Evolutionary conservation across 352 stramenopile genomes (phyloP).

Genomic region (Pelagophyceae sp.): DNA sequence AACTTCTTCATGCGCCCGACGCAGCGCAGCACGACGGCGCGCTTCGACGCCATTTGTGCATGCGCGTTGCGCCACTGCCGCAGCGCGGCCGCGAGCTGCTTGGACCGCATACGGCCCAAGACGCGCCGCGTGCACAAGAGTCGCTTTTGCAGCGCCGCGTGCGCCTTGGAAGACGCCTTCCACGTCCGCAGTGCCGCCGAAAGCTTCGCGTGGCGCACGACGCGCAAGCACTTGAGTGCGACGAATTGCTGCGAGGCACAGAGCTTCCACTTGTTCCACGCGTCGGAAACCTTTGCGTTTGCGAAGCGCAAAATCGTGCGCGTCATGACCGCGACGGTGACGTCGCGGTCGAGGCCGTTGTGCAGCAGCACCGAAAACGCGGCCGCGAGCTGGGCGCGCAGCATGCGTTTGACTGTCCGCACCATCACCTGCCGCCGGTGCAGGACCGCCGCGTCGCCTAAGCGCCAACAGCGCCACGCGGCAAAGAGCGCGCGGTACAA

Average conservation of each 20-base stretch:
- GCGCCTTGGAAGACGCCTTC: no score
- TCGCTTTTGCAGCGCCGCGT: no score
- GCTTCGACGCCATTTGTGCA: not conserved
- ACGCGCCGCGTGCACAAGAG: not conserved
- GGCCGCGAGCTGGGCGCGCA: not conserved
- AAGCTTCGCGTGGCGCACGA: conserved; percentile 1
- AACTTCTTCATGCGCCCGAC: not conserved
- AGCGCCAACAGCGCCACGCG: no score
- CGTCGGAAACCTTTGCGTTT: no score
- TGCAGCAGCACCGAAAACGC: no score
- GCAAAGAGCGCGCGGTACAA: no score
- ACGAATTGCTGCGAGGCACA: not conserved
- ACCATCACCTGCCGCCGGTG: not conserved
- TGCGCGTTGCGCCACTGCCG: not conserved
- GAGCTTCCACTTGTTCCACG: not conserved
- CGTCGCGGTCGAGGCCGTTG: no score
- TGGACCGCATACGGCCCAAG: not conserved
- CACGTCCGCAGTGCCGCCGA: no score
- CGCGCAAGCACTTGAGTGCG: not conserved
- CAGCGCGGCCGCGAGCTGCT: not conserved
- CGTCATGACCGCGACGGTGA: no score
- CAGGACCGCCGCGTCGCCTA: not conserved
- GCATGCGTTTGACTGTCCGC: not conserved
- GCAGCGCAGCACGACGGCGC: not conserved
- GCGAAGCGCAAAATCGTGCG: no score